Evolutionary conservation across 257 asterid genomes (phyloP), one percentile per base, ranked within the genome.

Genomic region (Asclepias syriaca): DNA sequence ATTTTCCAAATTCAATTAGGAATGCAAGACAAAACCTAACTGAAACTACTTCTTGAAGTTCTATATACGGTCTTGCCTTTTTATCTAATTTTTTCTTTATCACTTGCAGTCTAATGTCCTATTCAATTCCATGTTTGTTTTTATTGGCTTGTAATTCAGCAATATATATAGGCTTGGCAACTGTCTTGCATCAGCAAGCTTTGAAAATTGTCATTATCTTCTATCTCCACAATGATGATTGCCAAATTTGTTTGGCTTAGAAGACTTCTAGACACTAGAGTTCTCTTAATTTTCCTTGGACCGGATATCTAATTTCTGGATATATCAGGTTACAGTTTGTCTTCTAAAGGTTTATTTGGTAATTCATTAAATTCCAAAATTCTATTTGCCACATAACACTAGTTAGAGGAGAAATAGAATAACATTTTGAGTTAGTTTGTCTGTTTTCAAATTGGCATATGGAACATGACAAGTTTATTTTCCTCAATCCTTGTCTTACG

Each of bases 401-500:
- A 46, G 58, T 24, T 27, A 22, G 68, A 48, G 0, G 59, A 10
- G 24, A 50, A 24, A 21, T 49, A 6, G 40, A 34, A 32, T 69
- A 32, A 19, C 27, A 37, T 21, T 14, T 21, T 14, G 0, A 12
- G 19, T 53, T 18, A 45, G 27, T 45, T 9, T 18, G 40, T 27
- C 29, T 19, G 22, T 45, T 48, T 54, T 55, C 59, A 8, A 54
- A 49, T 57, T 50, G 11, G 19, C 50, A 21, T 12, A 34, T 39
- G 34, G 66, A 65, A 13, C 37, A 73, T 2, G 2, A 53, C 27
- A 14, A 43, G 19, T 54, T 19, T 39, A 65, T 56, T 64, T 39
- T 8, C 34, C 66, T 12, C 14, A 68, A 27, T 58, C 15, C 22
- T 48, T 18, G 19, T 55, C 22, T 68, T 70, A 40, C 68, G 81